Evolutionary conservation across 768 basidiomycete genomes (phyloP).

Genomic region (Suillus hirtellus): DNA sequence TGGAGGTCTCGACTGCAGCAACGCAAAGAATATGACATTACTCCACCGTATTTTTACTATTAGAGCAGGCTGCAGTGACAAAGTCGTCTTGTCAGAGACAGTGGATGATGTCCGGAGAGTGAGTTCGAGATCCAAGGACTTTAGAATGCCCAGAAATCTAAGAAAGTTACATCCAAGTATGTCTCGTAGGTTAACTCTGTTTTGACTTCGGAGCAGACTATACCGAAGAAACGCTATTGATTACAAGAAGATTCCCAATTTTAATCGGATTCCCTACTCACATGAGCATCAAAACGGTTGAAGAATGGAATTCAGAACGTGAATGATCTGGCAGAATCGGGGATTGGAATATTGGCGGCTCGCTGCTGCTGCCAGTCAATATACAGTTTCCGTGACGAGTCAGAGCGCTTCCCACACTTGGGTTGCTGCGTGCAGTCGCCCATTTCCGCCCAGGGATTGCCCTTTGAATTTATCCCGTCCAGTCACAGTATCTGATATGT

Average conservation of each 20-base stretch:
- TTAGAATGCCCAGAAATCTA: background rate
- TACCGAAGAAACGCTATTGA: background rate
- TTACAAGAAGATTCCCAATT: background rate
- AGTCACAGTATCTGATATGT: too few relatives aligned
- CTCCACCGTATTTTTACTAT: constrained; percentile 58
- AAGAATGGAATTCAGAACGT: too few relatives aligned
- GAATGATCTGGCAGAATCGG: too few relatives aligned
- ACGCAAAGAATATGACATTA: constrained; percentile 59
- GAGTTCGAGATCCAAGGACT: background rate
- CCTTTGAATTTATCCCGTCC: too few relatives aligned
- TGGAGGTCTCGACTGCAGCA: constrained; percentile 52
- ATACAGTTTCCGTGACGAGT: too few relatives aligned
- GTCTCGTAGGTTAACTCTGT: background rate
- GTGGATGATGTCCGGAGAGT: background rate
- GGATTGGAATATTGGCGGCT: too few relatives aligned
- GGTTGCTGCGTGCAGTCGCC: background rate
- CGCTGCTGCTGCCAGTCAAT: too few relatives aligned
- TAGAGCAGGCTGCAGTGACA: constrained; percentile 1
- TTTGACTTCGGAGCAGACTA: background rate
- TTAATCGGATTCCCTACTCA: background rate
- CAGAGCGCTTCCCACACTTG: background rate
- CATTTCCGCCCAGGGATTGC: too few relatives aligned
- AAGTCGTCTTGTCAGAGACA: background rate
- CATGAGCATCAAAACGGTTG: too few relatives aligned
- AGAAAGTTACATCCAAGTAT: background rate